Evolutionary conservation across 495 filamentous ascomycete species (phyloP), one percentile per base, ranked within the genome.

Genomic region (Talaromyces wortmannii): DNA sequence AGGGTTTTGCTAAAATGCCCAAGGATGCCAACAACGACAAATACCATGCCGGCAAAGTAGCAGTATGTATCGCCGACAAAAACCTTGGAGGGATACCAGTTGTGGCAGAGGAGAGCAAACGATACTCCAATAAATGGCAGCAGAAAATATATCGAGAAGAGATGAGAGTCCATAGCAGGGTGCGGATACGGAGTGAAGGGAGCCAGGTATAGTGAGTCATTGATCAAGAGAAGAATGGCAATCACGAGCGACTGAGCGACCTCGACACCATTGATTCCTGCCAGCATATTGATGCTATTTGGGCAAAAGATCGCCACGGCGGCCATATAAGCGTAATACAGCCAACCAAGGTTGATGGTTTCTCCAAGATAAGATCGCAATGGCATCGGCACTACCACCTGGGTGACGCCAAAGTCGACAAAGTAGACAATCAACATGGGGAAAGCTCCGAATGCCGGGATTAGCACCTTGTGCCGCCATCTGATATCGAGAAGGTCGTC

Each of bases 31-130:
- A 97, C 94, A 52, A 97, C 91, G 15, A 91, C 95, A 63, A 99
- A 97, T 10, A 96, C 90, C 92, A 97, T 99, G 55, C 94, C 94
- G 0, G 94, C 92, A 62, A 99, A 95, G 69, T 99, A 99, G 78
- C 94, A 99, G 75, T 97, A 99, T 15, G 94, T 99, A 65, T 99
- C 94, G 23, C 94, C 94, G 0, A 96, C 92, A 63, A 99, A 99
- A 2, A 96, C 95, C 53, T 83, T 84, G 12, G 92, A 89, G 2
- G 94, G 94, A 66, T 92, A 99, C 90, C 91, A 95, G 63, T 99
- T 99, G 72, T 99, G 91, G 67, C 68, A 82, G 59, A 91, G 79
- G 23, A 99, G 81, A 1, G 94, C 95, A 18, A 87, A 65, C 13
- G 91, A 96, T 40, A 97, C 94, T 31, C 91, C 94, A 32, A 97